phyloP scores from a whole-genome alignment of 2,329 filamentous ascomycete genomes.

The Paraconiothyrium brasiliense region DNA sequence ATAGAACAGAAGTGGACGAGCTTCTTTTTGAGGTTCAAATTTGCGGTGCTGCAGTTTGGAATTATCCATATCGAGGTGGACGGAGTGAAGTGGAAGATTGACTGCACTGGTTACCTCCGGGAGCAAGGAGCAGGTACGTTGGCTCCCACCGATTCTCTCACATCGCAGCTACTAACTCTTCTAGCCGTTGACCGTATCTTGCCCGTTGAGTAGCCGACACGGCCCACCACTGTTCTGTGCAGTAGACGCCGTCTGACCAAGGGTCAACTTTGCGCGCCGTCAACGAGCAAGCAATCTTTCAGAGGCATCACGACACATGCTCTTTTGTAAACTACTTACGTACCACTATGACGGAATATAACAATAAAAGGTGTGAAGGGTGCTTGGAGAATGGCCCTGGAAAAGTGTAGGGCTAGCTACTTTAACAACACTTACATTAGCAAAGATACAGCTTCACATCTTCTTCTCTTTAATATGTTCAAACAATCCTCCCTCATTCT shows the following conservation, averaged over 20 bases:
- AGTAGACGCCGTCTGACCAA: neutral
- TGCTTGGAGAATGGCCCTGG: neutral
- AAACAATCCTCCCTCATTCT: too few relatives aligned
- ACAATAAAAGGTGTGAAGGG: too few relatives aligned
- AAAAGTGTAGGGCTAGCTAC: too few relatives aligned
- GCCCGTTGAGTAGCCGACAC: conserved; percentile 31
- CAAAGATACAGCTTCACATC: too few relatives aligned
- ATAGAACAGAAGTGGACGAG: conserved; percentile 48
- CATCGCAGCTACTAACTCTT: neutral
- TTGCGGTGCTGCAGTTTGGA: conserved; percentile 45
- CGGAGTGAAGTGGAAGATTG: conserved; percentile 48
- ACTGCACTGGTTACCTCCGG: conserved; percentile 44
- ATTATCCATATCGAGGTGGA: conserved; percentile 41
- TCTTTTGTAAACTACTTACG: too few relatives aligned
- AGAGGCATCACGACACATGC: too few relatives aligned
- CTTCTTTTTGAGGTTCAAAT: conserved; percentile 49
- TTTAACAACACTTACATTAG: too few relatives aligned
- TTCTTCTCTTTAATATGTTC: too few relatives aligned
- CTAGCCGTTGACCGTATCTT: conserved; percentile 46
- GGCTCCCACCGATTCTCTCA: neutral
- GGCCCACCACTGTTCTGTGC: neutral
- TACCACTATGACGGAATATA: too few relatives aligned
- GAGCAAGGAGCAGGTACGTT: conserved; percentile 48
- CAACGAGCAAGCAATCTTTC: neutral
- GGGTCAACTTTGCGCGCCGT: neutral